Conservation (phyloP, 1,139 yeast genomes). For the Geotrichum cucujoidarum region DNA sequence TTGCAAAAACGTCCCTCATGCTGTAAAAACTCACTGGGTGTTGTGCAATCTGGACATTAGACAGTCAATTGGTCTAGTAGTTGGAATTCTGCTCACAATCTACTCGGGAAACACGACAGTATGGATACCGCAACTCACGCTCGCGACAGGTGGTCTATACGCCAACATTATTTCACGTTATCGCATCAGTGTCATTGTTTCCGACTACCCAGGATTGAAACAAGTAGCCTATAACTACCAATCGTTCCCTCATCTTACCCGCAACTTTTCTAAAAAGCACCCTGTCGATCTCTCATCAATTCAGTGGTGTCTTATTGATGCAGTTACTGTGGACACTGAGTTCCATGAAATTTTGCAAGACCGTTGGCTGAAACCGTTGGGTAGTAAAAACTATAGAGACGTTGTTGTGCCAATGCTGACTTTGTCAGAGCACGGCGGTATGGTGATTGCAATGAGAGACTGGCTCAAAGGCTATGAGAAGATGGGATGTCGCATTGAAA, state of each 20-base stretch:
- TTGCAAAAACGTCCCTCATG: constrained; percentile 21
- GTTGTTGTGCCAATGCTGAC: constrained; percentile 88
- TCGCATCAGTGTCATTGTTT: constrained; percentile 67
- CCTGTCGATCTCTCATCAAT: constrained; percentile 75
- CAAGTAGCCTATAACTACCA: constrained; percentile 92
- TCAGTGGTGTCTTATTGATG: constrained; percentile 85
- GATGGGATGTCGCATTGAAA: constrained; percentile 41
- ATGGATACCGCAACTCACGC: constrained; percentile 71
- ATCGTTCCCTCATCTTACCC: constrained; percentile 78
- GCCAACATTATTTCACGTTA: constrained; percentile 73
- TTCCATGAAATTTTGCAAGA: constrained; percentile 87
- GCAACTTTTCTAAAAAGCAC: constrained; percentile 71
- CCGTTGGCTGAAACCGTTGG: constrained; percentile 85
- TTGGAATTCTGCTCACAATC: constrained; percentile 74
- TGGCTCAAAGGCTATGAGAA: constrained; percentile 67
- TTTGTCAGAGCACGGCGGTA: constrained; percentile 91
- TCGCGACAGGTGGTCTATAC: constrained; percentile 80
- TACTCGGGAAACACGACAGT: constrained; percentile 78
- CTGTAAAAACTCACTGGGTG: background rate
- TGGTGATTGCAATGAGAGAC: constrained; percentile 86
- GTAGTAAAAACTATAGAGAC: constrained; percentile 70
- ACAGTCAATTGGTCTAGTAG: constrained; percentile 82
- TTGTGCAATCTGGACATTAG: constrained; percentile 65
- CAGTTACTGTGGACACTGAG: constrained; percentile 91
- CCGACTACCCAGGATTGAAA: constrained; percentile 87